Evolutionary conservation across 129 eudicot species (phyloP).

Genomic region (Smallanthus sonchifolius): DNA sequence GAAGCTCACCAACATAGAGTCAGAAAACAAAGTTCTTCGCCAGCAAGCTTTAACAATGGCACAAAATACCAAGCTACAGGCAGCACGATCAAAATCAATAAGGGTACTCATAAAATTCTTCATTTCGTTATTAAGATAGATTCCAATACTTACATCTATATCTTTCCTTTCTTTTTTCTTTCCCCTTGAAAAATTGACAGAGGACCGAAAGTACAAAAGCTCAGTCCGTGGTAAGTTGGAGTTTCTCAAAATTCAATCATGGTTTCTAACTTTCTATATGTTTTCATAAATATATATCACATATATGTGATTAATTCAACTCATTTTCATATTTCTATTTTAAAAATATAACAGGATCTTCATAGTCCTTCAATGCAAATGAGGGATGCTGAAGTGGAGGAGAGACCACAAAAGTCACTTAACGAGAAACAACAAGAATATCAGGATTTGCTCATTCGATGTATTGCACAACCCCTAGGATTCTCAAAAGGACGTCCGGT

Average conservation of each 20-base stretch:
- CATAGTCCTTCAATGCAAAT: slow-evolving; percentile 59
- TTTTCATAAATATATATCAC: neutral
- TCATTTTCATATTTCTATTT: neutral
- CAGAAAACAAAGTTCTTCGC: slow-evolving; percentile 89
- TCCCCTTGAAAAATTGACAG: slow-evolving; percentile 41
- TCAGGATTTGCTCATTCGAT: slow-evolving; percentile 89
- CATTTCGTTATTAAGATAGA: slow-evolving; percentile 15
- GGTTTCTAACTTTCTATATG: neutral
- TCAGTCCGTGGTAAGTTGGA: slow-evolving; percentile 44
- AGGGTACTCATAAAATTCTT: slow-evolving; percentile 45
- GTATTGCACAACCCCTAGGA: slow-evolving; percentile 84
- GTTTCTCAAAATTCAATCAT: neutral
- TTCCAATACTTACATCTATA: slow-evolving; percentile 19
- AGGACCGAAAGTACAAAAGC: slow-evolving; percentile 58
- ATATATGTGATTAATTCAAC: neutral
- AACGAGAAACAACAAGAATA: slow-evolving; percentile 96
- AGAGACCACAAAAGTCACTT: slow-evolving; percentile 85
- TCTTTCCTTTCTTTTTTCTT: slow-evolving; percentile 7
- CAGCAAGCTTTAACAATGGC: slow-evolving; percentile 93
- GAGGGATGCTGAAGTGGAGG: slow-evolving; percentile 60
- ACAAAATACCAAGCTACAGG: slow-evolving; percentile 56
- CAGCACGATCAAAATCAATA: slow-evolving; percentile 64
- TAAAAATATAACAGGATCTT: slow-evolving; percentile 50
- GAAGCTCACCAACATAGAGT: slow-evolving; percentile 70
- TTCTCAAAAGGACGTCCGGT: slow-evolving; percentile 82